Evolutionary conservation across 257 asterid species (phyloP), one percentile per base, ranked within the genome.

Genomic region (Gentiana straminea): DNA sequence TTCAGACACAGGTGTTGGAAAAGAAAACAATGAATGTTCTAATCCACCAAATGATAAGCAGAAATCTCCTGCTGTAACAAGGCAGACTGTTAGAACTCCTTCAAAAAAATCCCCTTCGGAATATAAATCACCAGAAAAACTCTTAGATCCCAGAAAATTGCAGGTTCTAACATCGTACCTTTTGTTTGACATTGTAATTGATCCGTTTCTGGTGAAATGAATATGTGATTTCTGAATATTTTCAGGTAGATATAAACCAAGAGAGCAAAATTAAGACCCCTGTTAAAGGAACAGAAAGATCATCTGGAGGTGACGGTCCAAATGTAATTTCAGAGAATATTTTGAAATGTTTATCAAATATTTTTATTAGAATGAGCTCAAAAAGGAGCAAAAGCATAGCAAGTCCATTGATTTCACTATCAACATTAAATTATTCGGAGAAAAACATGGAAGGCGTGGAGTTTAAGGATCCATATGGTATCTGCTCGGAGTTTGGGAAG

Each of bases 261-360:
- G 79, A 68, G 54, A 66, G 61, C 65, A 75, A 70, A 56, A 73
- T 66, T 68, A 67, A 57, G 64, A 59, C 51, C 55, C 61, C 56
- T 54, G 57, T 54, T 32, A 33, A 33, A 48, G 79, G 52, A 60
- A 82, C 69, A 33, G 71, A 68, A 36, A 68, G 51, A 46, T 60
- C 67, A 7, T 58, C 72, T 0, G 34, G 51, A 35, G 76, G 61
- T 52, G 74, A 77, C 46, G 66, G 60, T 65, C 94, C 94, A 46
- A 89, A 86, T 55, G 75, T 76, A 70, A 71, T 89, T 51, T 89
- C 97, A 0, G 97, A 86, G 79, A 75, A 67, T 72, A 80, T 81
- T 60, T 50, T 89, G 77, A 86, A 81, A 77, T 89, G 97, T 71
- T 74, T 89, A 34, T 73, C 68, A 67, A 78, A 65, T 57, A 74